Base-by-base conservation (phyloP, 768 basidiomycete species). In the Suillus paluster region DNA sequence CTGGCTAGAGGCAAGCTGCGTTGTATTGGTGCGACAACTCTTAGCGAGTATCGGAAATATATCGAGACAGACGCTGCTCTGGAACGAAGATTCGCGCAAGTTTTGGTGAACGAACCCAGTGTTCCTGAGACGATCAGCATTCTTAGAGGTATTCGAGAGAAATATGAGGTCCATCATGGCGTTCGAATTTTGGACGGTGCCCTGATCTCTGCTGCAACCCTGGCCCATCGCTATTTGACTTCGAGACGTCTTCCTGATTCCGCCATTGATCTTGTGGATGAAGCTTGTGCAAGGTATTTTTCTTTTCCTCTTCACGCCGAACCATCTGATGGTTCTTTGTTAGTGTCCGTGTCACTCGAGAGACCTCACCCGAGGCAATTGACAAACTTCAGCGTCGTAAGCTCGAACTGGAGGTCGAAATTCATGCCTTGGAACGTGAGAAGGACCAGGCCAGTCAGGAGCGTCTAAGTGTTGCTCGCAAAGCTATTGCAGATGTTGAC, bases 201-300 rank as follows among this genome's bases (percentile, higher is more conserved):
- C 2, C 80, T 99, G 63, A 95, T 97, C 66, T 80, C 88, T 12
- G 96, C 97, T 10, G 95, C 95, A 0, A 90, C 89, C 15, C 84
- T 99, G 61, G 97, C 97, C 2, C 92, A 94, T 75, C 93, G 97
- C 39, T 99, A 98, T 69, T 80, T 99, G 57, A 93, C 93, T 4
- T 87, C 87, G 15, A 81, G 92, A 65, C 81, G 90, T 38, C 78
- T 94, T 19, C 92, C 93, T 19, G 92, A 94, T 73, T 83, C 91
- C 17, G 95, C 95, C 15, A 96, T 97, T 66, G 95, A 97, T 77
- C 77, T 97, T 19, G 86, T 96, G 4, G 95, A 97, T 62, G 95
- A 97, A 74, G 94, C 94, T 54, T 93, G 92, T 71, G 92, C 93
- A 30, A 91, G 89, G 91, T 88, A 71, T 68, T 49, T 61, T 15